Percentiles rank a stretch among this genome's conserved stretches.
Evolutionary conservation across 352 stramenopile genomes (phyloP).

Genomic region (Pythium coloratum): DNA sequence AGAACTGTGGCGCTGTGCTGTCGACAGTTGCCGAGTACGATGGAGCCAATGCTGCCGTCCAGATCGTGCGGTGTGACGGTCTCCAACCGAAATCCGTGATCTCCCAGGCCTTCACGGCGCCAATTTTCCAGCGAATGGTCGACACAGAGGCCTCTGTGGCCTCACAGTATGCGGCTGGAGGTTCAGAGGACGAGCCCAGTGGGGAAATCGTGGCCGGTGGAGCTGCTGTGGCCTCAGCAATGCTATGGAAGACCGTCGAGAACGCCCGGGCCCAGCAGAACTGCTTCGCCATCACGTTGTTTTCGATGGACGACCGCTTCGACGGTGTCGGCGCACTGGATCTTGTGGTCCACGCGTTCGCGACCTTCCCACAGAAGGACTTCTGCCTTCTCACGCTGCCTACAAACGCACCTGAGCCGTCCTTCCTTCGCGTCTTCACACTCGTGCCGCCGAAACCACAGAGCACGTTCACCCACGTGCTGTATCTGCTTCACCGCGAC

Average conservation of each 20-base stretch:
- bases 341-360: constrained; percentile 34
- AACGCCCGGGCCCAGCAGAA: constrained; percentile 25
- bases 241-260: constrained; percentile 26
- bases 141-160: constrained; percentile 36
- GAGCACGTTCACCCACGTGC: constrained; percentile 35
- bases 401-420: constrained; percentile 25
- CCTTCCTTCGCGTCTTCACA: constrained; percentile 33
- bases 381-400: constrained; percentile 40
- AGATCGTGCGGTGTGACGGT: constrained; percentile 64
- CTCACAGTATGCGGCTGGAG: not conserved
- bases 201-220: not conserved
- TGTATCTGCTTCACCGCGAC: constrained; percentile 41
- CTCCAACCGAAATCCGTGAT: constrained; percentile 45
- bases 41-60: constrained; percentile 31
- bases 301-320: constrained; percentile 35
- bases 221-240: not conserved
- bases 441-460: constrained; percentile 28
- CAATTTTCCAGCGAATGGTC: constrained; percentile 47
- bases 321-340: constrained; percentile 25
- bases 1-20: constrained; percentile 55
- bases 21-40: constrained; percentile 35
- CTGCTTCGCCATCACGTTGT: constrained; percentile 41
- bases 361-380: constrained; percentile 31
- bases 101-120: constrained; percentile 46
- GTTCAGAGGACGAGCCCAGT: not conserved